Evolutionary conservation across 2,329 filamentous ascomycete genomes (phyloP), one percentile per base, ranked within the genome.

Genomic region (Scopulariopsis brevicaulis): DNA sequence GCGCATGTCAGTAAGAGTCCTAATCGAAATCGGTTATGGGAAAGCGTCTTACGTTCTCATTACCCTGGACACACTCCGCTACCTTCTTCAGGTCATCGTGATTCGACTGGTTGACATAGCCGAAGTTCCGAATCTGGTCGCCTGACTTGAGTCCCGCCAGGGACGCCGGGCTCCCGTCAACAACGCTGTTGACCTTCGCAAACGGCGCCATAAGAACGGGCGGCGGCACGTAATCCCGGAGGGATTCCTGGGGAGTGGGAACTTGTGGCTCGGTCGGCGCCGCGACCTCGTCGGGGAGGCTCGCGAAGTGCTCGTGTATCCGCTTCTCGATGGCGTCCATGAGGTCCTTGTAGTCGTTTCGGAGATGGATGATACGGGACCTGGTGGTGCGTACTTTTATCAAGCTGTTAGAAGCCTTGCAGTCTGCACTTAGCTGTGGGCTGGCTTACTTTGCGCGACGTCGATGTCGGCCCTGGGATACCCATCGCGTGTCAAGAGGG

Each of bases 391-490:
- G 89, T 68, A 99, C 90, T 95, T 65, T 35, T n/a, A 11, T 43
- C 20, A 20, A 50, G 20, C 12, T 25, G 50, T 63, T 55, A 63
- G 57, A 32, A 25, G 7, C 53, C 34, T 43, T 55, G 11, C 46
- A 6, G 8, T 35, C 28, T 46, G 2, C 18, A 22, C n/a, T n/a
- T 50, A 14, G 15, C 5, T 3, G 25, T 11, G 40, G 11, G 56
- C 56, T 22, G 18, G 34, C 18, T 63, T 83, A 94, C 90, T 94
- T 74, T 96, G 93, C 28, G 94, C 87, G 62, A 99, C 88, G 70
- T 99, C 94, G 62, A 99, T 86, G 71, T 99, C 94, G 65, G 89
- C 86, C 68, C 94, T 83, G 35, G 94, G 94, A 69, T 90, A 99
- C 54, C 94, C 94, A 72, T 97, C 94, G 61, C 85, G 82, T 15